Evolutionary conservation across 2,329 filamentous ascomycete species (phyloP).

Genomic region (Penicillium sp.): DNA sequence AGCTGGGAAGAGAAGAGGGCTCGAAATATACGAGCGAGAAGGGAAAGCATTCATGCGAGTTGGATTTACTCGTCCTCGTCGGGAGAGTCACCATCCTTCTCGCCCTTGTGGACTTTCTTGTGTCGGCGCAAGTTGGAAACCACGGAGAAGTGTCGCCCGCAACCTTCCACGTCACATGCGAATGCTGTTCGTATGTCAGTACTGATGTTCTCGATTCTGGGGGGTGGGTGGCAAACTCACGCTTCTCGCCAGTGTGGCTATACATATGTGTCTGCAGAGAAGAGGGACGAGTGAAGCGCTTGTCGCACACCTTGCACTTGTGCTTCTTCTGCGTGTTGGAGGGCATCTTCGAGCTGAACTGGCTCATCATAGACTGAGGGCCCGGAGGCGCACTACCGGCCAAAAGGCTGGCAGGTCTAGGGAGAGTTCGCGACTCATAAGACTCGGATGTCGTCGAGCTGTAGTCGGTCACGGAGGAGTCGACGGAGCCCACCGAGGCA

Average conservation of each 20-base stretch:
- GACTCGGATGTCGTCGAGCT: slow-evolving; percentile 82
- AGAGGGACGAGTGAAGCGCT: slow-evolving; percentile 91
- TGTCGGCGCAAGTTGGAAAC: slow-evolving; percentile 93
- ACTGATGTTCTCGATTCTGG: background rate
- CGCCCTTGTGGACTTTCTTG: slow-evolving; percentile 88
- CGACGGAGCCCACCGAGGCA: slow-evolving; percentile 66
- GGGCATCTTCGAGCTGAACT: slow-evolving; percentile 95
- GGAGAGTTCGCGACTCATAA: slow-evolving; percentile 83
- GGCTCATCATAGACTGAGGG: slow-evolving; percentile 96
- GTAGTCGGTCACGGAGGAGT: slow-evolving; percentile 86
- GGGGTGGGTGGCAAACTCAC: slow-evolving; percentile 62
- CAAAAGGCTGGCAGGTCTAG: slow-evolving; percentile 68
- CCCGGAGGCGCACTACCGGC: slow-evolving; percentile 69
- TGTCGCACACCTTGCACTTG: slow-evolving; percentile 98
- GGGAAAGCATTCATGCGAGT: slow-evolving; percentile 2
- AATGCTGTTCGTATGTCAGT: slow-evolving; percentile 63
- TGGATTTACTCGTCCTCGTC: slow-evolving; percentile 42
- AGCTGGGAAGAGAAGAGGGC: slow-evolving; percentile 8
- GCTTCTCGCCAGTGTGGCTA: slow-evolving; percentile 96
- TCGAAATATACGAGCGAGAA: slow-evolving; percentile 15
- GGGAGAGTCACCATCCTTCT: slow-evolving; percentile 40
- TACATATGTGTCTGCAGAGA: slow-evolving; percentile 98
- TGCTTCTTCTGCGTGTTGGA: slow-evolving; percentile 98
- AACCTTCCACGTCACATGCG: slow-evolving; percentile 89
- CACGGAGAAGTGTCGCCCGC: slow-evolving; percentile 93